These are phyloP conservation scores for Phtheirospermum japonicum DNA, from an alignment of 257 asterid genomes.

Conservation along the genomic window DNA sequence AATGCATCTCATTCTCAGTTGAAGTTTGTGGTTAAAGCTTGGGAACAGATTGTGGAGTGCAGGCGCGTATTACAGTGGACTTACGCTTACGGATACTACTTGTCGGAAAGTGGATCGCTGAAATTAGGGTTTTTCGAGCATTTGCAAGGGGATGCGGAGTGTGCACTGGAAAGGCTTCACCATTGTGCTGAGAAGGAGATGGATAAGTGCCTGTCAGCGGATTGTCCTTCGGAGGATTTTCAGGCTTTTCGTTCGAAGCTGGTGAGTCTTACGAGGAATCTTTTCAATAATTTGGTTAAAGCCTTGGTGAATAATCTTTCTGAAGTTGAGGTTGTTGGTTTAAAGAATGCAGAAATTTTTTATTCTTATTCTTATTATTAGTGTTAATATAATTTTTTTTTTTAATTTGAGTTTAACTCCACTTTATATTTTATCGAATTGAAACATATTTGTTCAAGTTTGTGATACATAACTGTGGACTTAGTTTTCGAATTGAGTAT, in stretches of 20 bases:
- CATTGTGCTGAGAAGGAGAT: not conserved
- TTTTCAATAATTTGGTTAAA: conserved; percentile 42
- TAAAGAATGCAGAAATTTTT: no score
- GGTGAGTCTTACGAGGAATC: not conserved
- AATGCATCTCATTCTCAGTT: not conserved
- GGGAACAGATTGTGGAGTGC: not conserved
- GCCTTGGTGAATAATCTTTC: conserved; percentile 77
- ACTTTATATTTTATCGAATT: no score
- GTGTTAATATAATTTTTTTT: no score
- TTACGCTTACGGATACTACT: not conserved
- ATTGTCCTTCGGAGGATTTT: not conserved
- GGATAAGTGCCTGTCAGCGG: not conserved
- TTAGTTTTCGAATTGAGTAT: no score
- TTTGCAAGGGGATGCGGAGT: not conserved
- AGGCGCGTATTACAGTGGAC: not conserved
- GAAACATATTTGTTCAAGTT: no score
- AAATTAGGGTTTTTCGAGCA: not conserved
- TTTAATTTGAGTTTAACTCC: no score
- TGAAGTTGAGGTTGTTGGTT: no score
- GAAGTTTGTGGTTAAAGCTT: not conserved
- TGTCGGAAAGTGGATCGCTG: not conserved
- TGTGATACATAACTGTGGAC: no score
- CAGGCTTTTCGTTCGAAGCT: not conserved
- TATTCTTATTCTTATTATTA: no score
- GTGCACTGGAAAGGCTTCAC: not conserved